These are phyloP conservation scores for Heimioporus sp. DNA, from an alignment of 768 basidiomycete genomes.

Conservation along the genomic window DNA sequence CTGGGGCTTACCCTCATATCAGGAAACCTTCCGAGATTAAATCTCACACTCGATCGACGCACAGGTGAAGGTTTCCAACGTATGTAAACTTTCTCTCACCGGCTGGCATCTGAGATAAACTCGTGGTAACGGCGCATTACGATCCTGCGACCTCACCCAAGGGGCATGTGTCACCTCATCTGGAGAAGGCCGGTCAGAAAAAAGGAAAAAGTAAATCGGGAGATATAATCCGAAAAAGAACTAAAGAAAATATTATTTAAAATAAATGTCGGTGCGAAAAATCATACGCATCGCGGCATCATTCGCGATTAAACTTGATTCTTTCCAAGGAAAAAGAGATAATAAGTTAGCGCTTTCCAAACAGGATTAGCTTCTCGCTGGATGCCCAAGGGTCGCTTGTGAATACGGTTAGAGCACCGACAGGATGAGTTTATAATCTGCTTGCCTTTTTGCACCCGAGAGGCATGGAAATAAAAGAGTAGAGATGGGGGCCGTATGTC, in stretches of 20 bases:
- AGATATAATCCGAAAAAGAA: background rate
- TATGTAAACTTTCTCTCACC: conserved; percentile 14
- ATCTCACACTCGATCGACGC: conserved; percentile 27
- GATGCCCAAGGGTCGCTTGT: conserved; percentile 6
- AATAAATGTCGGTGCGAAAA: conserved; percentile 18
- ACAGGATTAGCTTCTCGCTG: conserved; percentile 18
- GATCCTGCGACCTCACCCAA: conserved; percentile 25
- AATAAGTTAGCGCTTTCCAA: conserved; percentile 20
- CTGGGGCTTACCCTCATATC: conserved; percentile 7
- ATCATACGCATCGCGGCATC: conserved; percentile 13
- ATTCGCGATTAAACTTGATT: conserved; percentile 17
- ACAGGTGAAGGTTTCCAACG: conserved; percentile 5
- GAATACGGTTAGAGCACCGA: conserved; percentile 2
- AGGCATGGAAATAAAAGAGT: conserved; percentile 4
- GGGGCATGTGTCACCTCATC: conserved; percentile 22
- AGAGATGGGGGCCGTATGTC: conserved; percentile 15
- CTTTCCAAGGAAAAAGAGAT: conserved; percentile 14
- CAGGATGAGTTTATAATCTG: conserved; percentile 12
- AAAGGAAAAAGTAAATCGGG: conserved; percentile 6
- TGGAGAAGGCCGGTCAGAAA: conserved; percentile 6
- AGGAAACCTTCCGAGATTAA: conserved; percentile 19
- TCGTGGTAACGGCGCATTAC: conserved; percentile 25
- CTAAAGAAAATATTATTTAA: background rate
- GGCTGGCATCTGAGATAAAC: conserved; percentile 26
- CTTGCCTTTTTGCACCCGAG: conserved; percentile 7